These are phyloP conservation scores for Acanthamoeba castellanii DNA, from an alignment of 208 protist genomes.

Conservation along the genomic window DNA sequence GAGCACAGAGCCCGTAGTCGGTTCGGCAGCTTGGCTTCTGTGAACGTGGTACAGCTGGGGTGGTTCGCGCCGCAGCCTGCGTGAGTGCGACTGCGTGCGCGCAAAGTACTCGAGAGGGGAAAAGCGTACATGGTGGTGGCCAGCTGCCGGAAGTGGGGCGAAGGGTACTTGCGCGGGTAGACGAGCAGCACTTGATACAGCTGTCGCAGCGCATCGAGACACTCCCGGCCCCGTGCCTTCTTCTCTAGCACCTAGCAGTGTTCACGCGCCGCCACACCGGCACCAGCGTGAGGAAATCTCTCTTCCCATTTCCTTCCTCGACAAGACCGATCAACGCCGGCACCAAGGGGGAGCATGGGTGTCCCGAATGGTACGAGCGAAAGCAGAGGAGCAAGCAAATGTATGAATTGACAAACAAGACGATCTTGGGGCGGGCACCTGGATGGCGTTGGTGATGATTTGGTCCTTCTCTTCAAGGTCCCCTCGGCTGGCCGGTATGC, in stretches of 20 bases:
- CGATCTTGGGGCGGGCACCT: background rate
- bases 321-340: no score
- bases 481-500: background rate
- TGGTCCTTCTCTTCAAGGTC: background rate
- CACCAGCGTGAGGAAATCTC: background rate
- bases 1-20: background rate
- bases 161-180: slow-evolving; percentile 7
- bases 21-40: background rate
- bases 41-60: background rate
- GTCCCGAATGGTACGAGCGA: background rate
- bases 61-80: no score
- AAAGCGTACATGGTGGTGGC: slow-evolving; percentile 10
- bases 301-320: background rate
- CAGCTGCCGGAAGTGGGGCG: background rate
- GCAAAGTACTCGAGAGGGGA: background rate
- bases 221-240: background rate
- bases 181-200: background rate
- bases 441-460: slow-evolving; percentile 4
- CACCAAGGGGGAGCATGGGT: no score
- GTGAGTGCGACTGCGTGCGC: background rate
- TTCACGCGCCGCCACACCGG: background rate
- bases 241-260: background rate
- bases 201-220: background rate
- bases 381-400: no score
- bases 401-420: background rate